Percentiles rank a stretch among this genome's conserved stretches.
phyloP scores from a whole-genome alignment of 2,329 filamentous ascomycete species.

The Colletotrichum camelliae region DNA sequence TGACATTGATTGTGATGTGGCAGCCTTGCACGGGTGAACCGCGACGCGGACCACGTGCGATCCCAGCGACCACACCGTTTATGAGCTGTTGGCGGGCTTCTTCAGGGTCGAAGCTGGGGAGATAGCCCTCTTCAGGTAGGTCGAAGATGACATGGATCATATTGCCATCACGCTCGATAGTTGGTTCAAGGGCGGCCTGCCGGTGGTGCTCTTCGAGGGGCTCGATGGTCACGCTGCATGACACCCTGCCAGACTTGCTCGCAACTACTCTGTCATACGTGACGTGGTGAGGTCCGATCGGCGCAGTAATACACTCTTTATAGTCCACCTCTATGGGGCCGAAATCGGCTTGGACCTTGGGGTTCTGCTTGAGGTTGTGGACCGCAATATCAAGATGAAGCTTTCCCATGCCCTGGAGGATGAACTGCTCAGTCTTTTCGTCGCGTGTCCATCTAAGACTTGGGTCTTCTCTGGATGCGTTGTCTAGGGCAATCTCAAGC shows the following conservation, averaged over 20 bases:
- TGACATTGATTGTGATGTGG: slow-evolving; percentile 70
- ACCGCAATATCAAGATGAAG: slow-evolving; percentile 93
- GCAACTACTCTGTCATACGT: slow-evolving; percentile 81
- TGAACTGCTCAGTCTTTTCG: slow-evolving; percentile 90
- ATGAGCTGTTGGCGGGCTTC: slow-evolving; percentile 66
- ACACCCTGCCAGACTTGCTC: slow-evolving; percentile 79
- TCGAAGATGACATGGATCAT: slow-evolving; percentile 61
- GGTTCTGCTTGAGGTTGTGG: slow-evolving; percentile 85
- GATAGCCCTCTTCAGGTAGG: slow-evolving; percentile 54
- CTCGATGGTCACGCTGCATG: slow-evolving; percentile 72
- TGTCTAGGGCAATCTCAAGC: slow-evolving; percentile 75
- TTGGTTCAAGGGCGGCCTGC: slow-evolving; percentile 43
- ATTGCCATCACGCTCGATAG: slow-evolving; percentile 73
- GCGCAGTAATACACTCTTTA: slow-evolving; percentile 75
- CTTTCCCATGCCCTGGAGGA: slow-evolving; percentile 95
- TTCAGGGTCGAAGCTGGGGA: slow-evolving; percentile 54
- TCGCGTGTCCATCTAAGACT: slow-evolving; percentile 86
- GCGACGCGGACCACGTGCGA: slow-evolving; percentile 83
- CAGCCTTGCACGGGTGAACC: slow-evolving; percentile 82
- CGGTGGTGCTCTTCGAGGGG: slow-evolving; percentile 55
- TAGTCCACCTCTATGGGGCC: slow-evolving; percentile 95
- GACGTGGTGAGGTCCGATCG: slow-evolving; percentile 61
- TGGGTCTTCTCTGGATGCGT: slow-evolving; percentile 89
- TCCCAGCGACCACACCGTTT: slow-evolving; percentile 82
- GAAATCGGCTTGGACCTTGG: slow-evolving; percentile 87